Base-by-base conservation (phyloP, 1,139 yeast species). In the Hemisphaericaspora subhashii region DNA sequence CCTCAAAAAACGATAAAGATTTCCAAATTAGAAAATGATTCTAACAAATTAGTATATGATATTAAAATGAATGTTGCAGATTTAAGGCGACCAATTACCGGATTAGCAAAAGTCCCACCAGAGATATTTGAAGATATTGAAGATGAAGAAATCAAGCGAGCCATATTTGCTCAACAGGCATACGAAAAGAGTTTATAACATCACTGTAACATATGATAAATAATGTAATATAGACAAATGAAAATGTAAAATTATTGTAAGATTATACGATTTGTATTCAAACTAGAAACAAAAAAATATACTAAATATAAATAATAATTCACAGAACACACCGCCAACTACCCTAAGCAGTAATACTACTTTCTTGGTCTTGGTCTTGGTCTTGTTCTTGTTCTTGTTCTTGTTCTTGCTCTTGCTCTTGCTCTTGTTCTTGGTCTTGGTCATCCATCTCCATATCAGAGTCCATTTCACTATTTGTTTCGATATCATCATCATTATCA, bases 101-200 rank as follows among this genome's bases (percentile, higher is more conserved):
- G 95, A 0, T 68, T 89, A 48, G 62, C 62, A 3, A 67, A 72
- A 40, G 79, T 89, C 1, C 79, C 85, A 1, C 53, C 62, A 12
- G 79, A 74, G 12, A 54, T 87, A 1, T 82, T 81, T 48, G 80
- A 74, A 15, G 83, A 70, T 27, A 60, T 77, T 18, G 54, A 54
- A 22, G 82, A 78, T 40, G 83, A 75, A 33, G 80, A 79, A 4
- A 66, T 77, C 11, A 74, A 70, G 53, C 50, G 63, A 28, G 95
- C 90, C 1, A 84, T 88, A 39, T 52, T 76, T 37, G 73, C 70
- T 33, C 96, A 88, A 57, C 85, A 82, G 52, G 60, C 62, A 31
- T 68, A 68, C 40, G 96, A 87, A 58, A 51, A 43, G 20, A 37
- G 25, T 33, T 31, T 41, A 18, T 26, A 29, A 33, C 36, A 36